These are phyloP conservation scores for Platanus orientalis DNA, from an alignment of 164 flowering plant species.

Conservation along the genomic window DNA sequence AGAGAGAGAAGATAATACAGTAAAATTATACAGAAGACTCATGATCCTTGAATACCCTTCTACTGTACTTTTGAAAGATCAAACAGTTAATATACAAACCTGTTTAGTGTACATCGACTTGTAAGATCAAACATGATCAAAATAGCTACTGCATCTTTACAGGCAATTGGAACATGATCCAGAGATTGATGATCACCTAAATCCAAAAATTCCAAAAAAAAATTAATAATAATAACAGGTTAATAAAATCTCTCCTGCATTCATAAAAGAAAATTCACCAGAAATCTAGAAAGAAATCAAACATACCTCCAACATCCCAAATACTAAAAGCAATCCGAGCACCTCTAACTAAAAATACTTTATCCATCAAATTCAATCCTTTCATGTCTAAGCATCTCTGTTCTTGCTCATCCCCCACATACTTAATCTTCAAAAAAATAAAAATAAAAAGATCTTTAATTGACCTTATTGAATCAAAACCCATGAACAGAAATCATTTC, in stretches of 20 bases:
- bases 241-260: background rate
- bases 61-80: too few relatives aligned
- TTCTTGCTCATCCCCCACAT: conserved; percentile 75
- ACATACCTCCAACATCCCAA: conserved; percentile 92
- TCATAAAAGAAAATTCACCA: background rate
- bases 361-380: conserved; percentile 79
- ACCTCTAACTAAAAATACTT: conserved; percentile 49
- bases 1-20: too few relatives aligned
- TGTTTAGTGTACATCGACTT: conserved; percentile 76
- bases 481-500: background rate
- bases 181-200: conserved; percentile 57
- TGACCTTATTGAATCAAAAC: background rate
- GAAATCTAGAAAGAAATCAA: background rate
- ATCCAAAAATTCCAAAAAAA: conserved; percentile 4
- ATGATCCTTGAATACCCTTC: too few relatives aligned
- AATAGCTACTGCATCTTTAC: conserved; percentile 84
- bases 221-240: too few relatives aligned
- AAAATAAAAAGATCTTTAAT: background rate
- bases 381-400: conserved; percentile 47
- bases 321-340: conserved; percentile 73
- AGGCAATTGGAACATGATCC: conserved; percentile 77
- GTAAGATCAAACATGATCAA: conserved; percentile 94
- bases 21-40: too few relatives aligned
- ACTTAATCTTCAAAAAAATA: conserved; percentile 48
- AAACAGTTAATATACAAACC: conserved; percentile 31